These are phyloP conservation scores for Thamnidium elegans DNA, from an alignment of 192 early-diverging fungal genomes.

Conservation along the genomic window DNA sequence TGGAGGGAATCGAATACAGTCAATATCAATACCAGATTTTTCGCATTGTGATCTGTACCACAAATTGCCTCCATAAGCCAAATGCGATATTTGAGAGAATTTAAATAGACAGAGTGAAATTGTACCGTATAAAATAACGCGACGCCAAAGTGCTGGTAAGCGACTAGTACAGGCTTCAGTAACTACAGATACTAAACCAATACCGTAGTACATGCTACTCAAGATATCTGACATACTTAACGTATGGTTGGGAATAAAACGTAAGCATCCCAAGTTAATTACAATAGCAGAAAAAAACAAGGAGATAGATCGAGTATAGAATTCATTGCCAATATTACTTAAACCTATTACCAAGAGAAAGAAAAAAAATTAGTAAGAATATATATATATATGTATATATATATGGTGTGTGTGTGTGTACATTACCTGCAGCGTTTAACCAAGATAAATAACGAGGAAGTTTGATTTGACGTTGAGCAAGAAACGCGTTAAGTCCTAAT, in stretches of 20 bases:
- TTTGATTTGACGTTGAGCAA: slow-evolving; percentile 1
- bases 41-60: slow-evolving; percentile 8
- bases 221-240: slow-evolving; percentile 8
- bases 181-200: background rate
- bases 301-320: slow-evolving; percentile 8
- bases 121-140: slow-evolving; percentile 1
- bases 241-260: background rate
- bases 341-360: background rate
- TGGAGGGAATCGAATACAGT: slow-evolving; percentile 20
- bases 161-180: background rate
- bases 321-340: background rate
- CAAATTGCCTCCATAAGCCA: slow-evolving; percentile 7
- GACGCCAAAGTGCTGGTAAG: background rate
- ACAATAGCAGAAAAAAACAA: slow-evolving; percentile 11
- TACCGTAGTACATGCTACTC: background rate
- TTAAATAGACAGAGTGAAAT: background rate
- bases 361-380: background rate
- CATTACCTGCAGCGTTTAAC: background rate
- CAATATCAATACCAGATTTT: slow-evolving; percentile 3
- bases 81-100: slow-evolving; percentile 1
- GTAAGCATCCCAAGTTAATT: background rate
- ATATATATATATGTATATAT: background rate
- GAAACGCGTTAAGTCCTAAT: background rate
- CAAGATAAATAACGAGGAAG: slow-evolving; percentile 3
- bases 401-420: background rate